Evolutionary conservation across 306 rosid species (phyloP).

Genomic region (Delonix regia): DNA sequence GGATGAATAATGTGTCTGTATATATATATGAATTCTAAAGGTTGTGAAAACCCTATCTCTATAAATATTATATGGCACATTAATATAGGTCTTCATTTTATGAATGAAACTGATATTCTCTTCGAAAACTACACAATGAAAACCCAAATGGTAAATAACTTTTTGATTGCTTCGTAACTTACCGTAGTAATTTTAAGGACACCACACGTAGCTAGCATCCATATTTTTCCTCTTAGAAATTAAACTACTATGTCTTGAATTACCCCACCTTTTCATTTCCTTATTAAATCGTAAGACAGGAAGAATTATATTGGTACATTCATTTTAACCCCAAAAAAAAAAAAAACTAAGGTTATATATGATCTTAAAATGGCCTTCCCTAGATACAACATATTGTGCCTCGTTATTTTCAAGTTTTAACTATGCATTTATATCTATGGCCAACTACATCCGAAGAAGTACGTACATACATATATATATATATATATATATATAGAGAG

Average conservation of each 20-base stretch:
- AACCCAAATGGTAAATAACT: not conserved
- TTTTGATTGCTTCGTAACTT: not conserved
- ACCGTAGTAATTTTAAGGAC: not conserved
- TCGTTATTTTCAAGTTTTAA: too few species aligned
- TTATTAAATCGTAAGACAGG: too few species aligned
- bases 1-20: not conserved
- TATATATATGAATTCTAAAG: not conserved
- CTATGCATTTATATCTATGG: too few species aligned
- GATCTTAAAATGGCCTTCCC: conserved; percentile 28
- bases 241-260: not conserved
- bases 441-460: too few species aligned
- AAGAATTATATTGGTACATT: too few species aligned
- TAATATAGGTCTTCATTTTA: not conserved
- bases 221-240: not conserved
- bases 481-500: too few species aligned
- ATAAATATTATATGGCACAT: not conserved
- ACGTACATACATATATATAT: too few species aligned
- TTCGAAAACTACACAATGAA: not conserved
- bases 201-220: too few species aligned
- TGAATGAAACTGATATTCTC: not conserved
- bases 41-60: not conserved
- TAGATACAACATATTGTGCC: not conserved
- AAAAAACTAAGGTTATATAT: not conserved
- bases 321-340: too few species aligned
- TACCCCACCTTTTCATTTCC: not conserved